Evolutionary conservation across 176 grass and related monocot species (phyloP).

Genomic region (Hyparrhenia diplandra): DNA sequence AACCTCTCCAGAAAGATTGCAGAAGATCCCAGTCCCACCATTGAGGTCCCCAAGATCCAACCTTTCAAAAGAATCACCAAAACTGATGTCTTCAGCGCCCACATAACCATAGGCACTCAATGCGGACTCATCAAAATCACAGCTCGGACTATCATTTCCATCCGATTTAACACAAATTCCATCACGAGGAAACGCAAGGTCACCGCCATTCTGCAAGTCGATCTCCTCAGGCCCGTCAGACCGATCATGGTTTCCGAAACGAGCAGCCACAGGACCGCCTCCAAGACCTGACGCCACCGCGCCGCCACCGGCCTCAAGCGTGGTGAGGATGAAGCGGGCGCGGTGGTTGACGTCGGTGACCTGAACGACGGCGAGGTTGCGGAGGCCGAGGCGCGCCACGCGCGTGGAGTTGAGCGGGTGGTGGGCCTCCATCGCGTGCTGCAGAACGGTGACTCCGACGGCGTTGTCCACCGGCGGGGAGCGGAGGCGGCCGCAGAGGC

Average conservation of each 20-base stretch:
- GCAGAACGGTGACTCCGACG: conserved; percentile 74
- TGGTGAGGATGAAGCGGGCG: conserved; percentile 54
- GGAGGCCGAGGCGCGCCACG: conserved; percentile 70
- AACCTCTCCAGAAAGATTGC: background rate
- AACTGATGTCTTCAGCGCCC: background rate
- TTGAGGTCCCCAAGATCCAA: background rate
- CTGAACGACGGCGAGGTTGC: conserved; percentile 52
- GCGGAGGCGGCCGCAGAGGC: conserved; percentile 72
- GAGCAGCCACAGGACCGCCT: background rate
- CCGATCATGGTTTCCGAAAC: background rate
- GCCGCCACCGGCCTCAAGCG: conserved; percentile 11
- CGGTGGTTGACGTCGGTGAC: conserved; percentile 72
- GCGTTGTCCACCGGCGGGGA: conserved; percentile 59
- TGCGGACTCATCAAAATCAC: background rate
- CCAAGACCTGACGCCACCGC: conserved; percentile 10
- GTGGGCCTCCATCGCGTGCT: conserved; percentile 66
- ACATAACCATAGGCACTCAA: background rate
- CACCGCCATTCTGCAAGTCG: background rate
- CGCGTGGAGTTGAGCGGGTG: conserved; percentile 89
- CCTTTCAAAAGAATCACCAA: background rate
- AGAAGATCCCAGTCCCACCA: background rate
- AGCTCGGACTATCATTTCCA: background rate
- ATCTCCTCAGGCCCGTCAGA: background rate
- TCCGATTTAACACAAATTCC: background rate
- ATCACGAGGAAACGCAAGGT: background rate